Evolutionary conservation across 73 alveolate species (phyloP).

Genomic region (Stentor coeruleus): DNA sequence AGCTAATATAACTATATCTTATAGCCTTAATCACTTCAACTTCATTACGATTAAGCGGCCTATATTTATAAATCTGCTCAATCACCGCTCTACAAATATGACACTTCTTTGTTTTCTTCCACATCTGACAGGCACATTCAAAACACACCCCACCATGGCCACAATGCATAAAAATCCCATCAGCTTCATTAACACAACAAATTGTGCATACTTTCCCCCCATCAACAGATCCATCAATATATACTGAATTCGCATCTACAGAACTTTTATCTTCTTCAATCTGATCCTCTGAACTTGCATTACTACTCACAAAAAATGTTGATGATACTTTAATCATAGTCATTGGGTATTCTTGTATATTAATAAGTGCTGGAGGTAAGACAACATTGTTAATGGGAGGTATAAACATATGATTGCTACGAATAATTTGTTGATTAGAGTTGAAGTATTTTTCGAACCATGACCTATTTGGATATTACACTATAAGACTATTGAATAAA

Average conservation of each 20-base stretch:
- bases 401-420: background rate
- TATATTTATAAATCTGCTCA: background rate
- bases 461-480: background rate
- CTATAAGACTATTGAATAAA: background rate
- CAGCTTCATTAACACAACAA: conserved; percentile 5
- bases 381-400: background rate
- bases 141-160: conserved; percentile 24
- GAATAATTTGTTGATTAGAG: too few species aligned
- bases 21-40: too few species aligned
- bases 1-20: too few species aligned
- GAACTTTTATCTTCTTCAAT: background rate
- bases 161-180: conserved; percentile 20
- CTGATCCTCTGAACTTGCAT: background rate
- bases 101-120: conserved; percentile 9
- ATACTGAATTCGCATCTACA: background rate
- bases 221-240: background rate
- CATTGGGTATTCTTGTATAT: background rate
- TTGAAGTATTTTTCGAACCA: background rate
- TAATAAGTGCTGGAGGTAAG: background rate
- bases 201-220: background rate
- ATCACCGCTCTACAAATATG: background rate
- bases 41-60: too few species aligned
- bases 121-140: background rate
- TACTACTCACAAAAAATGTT: background rate
- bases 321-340: background rate